phyloP scores from a whole-genome alignment of 129 eudicot species.

The Helichrysum umbraculigerum region DNA sequence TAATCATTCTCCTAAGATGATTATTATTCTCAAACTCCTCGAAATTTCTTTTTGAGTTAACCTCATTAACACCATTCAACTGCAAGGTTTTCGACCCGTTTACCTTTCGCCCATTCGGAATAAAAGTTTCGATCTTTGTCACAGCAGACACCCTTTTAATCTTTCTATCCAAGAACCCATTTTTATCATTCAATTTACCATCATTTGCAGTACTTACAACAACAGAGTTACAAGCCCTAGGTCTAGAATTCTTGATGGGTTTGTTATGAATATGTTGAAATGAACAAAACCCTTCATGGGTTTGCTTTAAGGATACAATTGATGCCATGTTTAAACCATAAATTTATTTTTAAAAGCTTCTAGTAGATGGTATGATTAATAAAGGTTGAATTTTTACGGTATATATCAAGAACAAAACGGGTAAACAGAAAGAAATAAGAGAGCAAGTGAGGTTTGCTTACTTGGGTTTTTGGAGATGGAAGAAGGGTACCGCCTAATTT shows the following conservation, averaged over 20 bases:
- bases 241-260: constrained; percentile 17
- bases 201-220: constrained; percentile 23
- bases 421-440: background rate
- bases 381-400: background rate
- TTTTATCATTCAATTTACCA: constrained; percentile 29
- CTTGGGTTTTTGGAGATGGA: background rate
- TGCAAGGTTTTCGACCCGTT: constrained; percentile 38
- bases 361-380: background rate
- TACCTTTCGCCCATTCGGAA: constrained; percentile 41
- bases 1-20: constrained; percentile 62
- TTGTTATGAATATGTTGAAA: constrained; percentile 31
- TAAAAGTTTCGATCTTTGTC: constrained; percentile 38
- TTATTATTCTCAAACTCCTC: constrained; percentile 82
- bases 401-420: background rate
- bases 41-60: constrained; percentile 35
- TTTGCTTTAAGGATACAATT: constrained; percentile 49
- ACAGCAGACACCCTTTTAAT: constrained; percentile 41
- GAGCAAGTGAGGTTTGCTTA: background rate
- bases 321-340: constrained; percentile 53
- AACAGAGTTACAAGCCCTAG: constrained; percentile 33
- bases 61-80: constrained; percentile 33
- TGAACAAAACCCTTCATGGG: constrained; percentile 57
- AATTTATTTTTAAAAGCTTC: background rate
- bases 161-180: constrained; percentile 38
- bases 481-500: background rate